These are phyloP conservation scores for Tricholoma matsutake DNA, from an alignment of 768 basidiomycete species.

Conservation along the genomic window DNA sequence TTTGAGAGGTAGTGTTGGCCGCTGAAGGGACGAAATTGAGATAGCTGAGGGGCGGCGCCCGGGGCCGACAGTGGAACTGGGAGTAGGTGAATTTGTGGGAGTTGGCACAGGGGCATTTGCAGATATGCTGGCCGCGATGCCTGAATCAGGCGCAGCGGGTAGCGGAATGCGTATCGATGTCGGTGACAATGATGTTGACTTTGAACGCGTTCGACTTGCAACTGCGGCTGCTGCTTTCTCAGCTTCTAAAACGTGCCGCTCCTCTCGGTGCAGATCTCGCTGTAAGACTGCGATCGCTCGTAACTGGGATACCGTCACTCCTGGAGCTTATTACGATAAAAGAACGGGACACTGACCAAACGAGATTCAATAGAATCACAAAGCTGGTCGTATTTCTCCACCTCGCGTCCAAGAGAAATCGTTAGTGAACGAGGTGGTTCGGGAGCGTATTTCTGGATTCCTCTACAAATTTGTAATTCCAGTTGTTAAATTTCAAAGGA, in stretches of 20 bases:
- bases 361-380: conserved; percentile 76
- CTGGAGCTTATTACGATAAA: background rate
- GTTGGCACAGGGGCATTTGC: conserved; percentile 20
- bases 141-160: conserved; percentile 8
- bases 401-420: conserved; percentile 63
- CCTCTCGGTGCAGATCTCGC: conserved; percentile 63
- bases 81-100: conserved; percentile 33
- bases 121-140: conserved; percentile 1
- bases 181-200: conserved; percentile 23
- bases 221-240: conserved; percentile 32
- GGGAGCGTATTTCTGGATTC: conserved; percentile 53
- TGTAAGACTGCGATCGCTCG: conserved; percentile 70
- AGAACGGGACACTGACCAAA: conserved; percentile 42
- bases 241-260: conserved; percentile 46
- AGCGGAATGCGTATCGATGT: conserved; percentile 18
- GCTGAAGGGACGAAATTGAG: conserved; percentile 75
- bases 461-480: conserved; percentile 33
- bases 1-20: conserved; percentile 67
- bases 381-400: conserved; percentile 77
- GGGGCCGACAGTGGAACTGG: conserved; percentile 26
- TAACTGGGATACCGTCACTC: conserved; percentile 39
- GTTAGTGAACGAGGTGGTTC: conserved; percentile 65
- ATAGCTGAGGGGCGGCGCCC: conserved; percentile 72
- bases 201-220: conserved; percentile 21
- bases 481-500: background rate